phyloP scores from a whole-genome alignment of 2,329 filamentous ascomycete genomes.

The Fusarium albosuccineum region DNA sequence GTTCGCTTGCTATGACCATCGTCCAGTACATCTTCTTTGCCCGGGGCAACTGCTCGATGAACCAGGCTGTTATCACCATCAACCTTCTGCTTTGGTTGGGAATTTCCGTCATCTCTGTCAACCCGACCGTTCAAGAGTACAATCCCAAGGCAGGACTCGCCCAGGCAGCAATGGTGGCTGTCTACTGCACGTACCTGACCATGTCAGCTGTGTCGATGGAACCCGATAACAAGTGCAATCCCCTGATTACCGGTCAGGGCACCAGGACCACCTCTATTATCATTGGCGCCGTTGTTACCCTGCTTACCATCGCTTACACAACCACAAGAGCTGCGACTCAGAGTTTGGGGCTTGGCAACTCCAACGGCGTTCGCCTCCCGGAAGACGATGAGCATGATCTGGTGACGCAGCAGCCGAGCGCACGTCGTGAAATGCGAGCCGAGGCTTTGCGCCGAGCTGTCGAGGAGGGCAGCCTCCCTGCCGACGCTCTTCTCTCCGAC shows the following conservation, averaged over 20 bases:
- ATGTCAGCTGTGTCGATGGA: constrained; percentile 99
- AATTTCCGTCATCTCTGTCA: constrained; percentile 87
- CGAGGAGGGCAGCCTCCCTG: constrained; percentile 90
- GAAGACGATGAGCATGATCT: constrained; percentile 88
- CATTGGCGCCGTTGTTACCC: constrained; percentile 93
- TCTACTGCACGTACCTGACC: constrained; percentile 98
- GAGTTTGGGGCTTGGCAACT: constrained; percentile 76
- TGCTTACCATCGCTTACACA: constrained; percentile 97
- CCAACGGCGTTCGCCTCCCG: constrained; percentile 65
- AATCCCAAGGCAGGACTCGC: constrained; percentile 95
- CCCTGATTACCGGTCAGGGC: constrained; percentile 85
- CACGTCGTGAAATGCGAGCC: constrained; percentile 89
- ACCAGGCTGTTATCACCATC: constrained; percentile 94
- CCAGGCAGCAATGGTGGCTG: constrained; percentile 96
- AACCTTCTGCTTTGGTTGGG: constrained; percentile 87
- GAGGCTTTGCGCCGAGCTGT: constrained; percentile 92
- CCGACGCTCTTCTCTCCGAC: constrained; percentile 85
- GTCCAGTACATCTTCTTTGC: constrained; percentile 99
- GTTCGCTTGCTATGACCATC: constrained; percentile 92
- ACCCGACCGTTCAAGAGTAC: constrained; percentile 88
- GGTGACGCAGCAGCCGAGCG: constrained; percentile 84
- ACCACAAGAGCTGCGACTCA: constrained; percentile 97
- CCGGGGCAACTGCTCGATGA: constrained; percentile 85
- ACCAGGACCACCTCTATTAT: constrained; percentile 92
- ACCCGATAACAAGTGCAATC: constrained; percentile 95